A percentile compares a stretch with the other conserved stretches of the same genome.
Conservation (phyloP, 805 yeast species). For the Pichia cephalocereana region DNA sequence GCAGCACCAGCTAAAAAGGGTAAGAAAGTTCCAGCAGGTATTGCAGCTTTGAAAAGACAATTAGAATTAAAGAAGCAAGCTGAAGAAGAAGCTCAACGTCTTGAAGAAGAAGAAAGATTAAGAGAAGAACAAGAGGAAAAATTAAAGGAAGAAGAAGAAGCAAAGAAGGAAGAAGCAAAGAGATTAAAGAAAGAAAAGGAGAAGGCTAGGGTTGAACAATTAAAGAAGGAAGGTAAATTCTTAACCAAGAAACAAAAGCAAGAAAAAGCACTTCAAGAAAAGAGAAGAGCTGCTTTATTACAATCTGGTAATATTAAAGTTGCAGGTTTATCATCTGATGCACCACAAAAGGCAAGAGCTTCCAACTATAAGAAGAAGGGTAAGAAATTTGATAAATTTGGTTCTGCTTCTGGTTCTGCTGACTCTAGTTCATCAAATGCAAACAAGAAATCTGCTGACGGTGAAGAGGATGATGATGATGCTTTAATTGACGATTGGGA, state of each 20-base stretch:
- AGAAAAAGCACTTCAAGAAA: constrained; percentile 76
- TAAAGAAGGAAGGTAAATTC: constrained; percentile 92
- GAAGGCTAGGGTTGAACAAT: constrained; percentile 75
- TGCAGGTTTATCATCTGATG: constrained; percentile 50
- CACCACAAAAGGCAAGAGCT: constrained; percentile 20
- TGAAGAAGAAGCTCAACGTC: constrained; percentile 72
- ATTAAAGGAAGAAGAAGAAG: constrained; percentile 53
- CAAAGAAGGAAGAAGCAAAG: constrained; percentile 47
- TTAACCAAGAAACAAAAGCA: constrained; percentile 93
- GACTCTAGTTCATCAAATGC: neutral
- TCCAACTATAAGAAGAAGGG: constrained; percentile 54
- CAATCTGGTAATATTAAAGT: constrained; percentile 65
- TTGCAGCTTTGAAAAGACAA: constrained; percentile 86
- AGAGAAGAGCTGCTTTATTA: constrained; percentile 79
- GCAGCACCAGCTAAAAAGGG: constrained; percentile 35
- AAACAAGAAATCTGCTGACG: constrained; percentile 3
- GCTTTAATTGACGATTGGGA: constrained; percentile 83
- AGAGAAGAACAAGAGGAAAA: constrained; percentile 43
- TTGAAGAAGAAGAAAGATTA: constrained; percentile 59
- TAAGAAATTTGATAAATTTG: constrained; percentile 18
- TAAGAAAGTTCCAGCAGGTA: constrained; percentile 81
- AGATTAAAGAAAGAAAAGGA: constrained; percentile 79
- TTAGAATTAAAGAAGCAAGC: constrained; percentile 78
- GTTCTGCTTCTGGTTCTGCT: constrained; percentile 3
- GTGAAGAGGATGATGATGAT: constrained; percentile 31